A percentile compares a stretch with the other conserved stretches of the same genome.
Evolutionary conservation across 345 rosid species (phyloP).

Genomic region (Diplotaxis tenuifolia): DNA sequence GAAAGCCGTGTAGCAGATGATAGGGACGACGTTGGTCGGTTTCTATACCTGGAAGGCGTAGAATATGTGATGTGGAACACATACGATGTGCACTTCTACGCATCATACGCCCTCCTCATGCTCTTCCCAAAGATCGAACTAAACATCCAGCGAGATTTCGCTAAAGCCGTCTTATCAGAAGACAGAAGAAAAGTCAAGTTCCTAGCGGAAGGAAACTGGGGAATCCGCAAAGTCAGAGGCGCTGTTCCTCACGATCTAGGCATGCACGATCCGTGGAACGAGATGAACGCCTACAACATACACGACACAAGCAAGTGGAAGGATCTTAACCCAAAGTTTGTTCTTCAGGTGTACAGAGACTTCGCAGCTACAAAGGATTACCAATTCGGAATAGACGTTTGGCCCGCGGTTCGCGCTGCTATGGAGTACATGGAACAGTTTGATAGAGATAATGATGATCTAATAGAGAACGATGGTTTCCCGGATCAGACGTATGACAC

Average conservation of each 20-base stretch:
- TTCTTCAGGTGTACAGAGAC: constrained; percentile 95
- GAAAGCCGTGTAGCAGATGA: constrained; percentile 37
- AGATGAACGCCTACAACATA: constrained; percentile 97
- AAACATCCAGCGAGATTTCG: constrained; percentile 93
- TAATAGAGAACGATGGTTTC: constrained; percentile 91
- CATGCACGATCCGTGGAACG: constrained; percentile 96
- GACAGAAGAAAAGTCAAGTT: constrained; percentile 87
- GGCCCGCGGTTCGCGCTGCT: constrained; percentile 97
- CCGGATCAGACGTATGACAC: constrained; percentile 97
- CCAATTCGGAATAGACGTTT: constrained; percentile 92
- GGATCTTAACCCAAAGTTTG: constrained; percentile 93
- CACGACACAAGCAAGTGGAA: constrained; percentile 96
- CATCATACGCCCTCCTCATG: constrained; percentile 88
- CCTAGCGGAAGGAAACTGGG: constrained; percentile 84
- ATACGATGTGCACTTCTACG: constrained; percentile 96
- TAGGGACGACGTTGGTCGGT: constrained; percentile 76
- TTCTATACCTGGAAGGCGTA: constrained; percentile 93
- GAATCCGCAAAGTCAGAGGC: constrained; percentile 94
- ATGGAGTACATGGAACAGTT: constrained; percentile 99
- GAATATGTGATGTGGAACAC: constrained; percentile 99
- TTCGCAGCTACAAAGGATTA: constrained; percentile 90
- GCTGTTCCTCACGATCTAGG: constrained; percentile 98
- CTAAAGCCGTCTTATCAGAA: constrained; percentile 85
- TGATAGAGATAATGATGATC: constrained; percentile 84
- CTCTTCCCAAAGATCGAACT: constrained; percentile 91